Percentiles rank a stretch among this genome's conserved stretches.
phyloP scores from a whole-genome alignment of 2,329 filamentous ascomycete species.

The Coniochaeta ligniaria region DNA sequence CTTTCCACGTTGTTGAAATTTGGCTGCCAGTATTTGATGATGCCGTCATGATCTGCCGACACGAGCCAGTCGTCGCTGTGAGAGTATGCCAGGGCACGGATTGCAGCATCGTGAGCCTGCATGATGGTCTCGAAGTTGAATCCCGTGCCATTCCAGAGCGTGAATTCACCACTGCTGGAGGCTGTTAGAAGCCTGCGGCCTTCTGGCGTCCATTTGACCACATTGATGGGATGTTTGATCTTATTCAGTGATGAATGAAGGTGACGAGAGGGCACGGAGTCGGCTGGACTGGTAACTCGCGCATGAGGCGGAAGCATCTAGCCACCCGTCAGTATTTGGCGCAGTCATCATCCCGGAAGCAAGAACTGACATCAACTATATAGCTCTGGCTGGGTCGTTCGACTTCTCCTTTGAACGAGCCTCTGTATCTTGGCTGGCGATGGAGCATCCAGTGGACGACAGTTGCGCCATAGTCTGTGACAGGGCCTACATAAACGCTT shows the following conservation, averaged over 20 bases:
- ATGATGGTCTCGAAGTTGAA: constrained; percentile 99
- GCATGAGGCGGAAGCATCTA: constrained; percentile 85
- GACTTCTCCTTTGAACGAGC: constrained; percentile 62
- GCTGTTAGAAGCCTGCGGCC: constrained; percentile 86
- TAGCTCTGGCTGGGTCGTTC: constrained; percentile 87
- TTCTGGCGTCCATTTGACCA: constrained; percentile 96
- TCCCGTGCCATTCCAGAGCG: constrained; percentile 95
- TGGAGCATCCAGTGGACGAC: constrained; percentile 88
- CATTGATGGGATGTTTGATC: constrained; percentile 93
- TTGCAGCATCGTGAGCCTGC: constrained; percentile 89
- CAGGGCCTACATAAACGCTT: constrained; percentile 54
- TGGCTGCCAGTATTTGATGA: constrained; percentile 97
- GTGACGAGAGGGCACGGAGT: constrained; percentile 89
- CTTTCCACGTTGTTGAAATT: constrained; percentile 99
- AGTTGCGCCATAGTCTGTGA: constrained; percentile 89
- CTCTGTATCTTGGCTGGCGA: constrained; percentile 68
- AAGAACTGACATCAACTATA: constrained; percentile 67
- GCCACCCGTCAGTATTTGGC: neutral
- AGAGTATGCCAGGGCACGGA: constrained; percentile 78
- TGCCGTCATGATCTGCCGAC: constrained; percentile 88
- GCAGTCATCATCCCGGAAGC: neutral
- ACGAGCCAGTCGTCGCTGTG: constrained; percentile 96
- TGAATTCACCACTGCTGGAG: constrained; percentile 95
- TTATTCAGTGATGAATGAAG: constrained; percentile 98
- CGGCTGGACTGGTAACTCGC: constrained; percentile 65